Base-by-base conservation (phyloP, 2,329 filamentous ascomycete genomes). In the Huntiella omanensis region DNA sequence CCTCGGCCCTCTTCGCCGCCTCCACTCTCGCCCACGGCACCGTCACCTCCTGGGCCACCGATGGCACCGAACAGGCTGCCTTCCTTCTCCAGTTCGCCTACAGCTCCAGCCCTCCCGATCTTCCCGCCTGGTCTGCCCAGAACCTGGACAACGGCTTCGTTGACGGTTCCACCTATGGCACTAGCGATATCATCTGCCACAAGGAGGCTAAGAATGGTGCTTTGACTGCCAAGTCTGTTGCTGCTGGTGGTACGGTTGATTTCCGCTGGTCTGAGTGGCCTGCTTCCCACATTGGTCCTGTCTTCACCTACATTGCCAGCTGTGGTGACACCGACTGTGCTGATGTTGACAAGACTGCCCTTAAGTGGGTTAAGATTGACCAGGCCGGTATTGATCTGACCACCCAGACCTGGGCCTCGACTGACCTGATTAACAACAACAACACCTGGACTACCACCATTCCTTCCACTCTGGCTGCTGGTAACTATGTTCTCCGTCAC, bases 331-430 rank as follows among this genome's bases (percentile, higher is more conserved):
- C 68, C 16, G 67, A 75, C 57, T 78, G 71, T 58, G 62, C 68
- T 34, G 57, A 58, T 1, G 71, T 68, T 47, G 67, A 71, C 58
- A 71, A 73, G 58, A 60, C 58, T 2, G 55, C 60, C 4, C 65
- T 79, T 28, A 59, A 70, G 52, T 80, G 70, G 59, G 73, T 77
- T 67, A 81, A 81, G 67, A 77, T 80, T 49, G 66, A 69, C 35
- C 66, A 66, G 47, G 63, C 58, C 33, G 77, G 75, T 48, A 65
- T 74, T 52, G 60, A 70, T 50, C 55, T 62, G 50, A 62, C 60
- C 40, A 62, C 56, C 43, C 46, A 58, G 16, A 50, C 48, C 8
- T 65, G 63, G 63, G 58, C 57, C 1, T 52, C 60, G 3, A 57
- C 58, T 48, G 56, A 66, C 1, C 58, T 73, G 48, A 65, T 70